Percentiles rank a stretch among this genome's conserved stretches.
phyloP scores from a whole-genome alignment of 73 alveolate species.

The Diophrys appendiculata region DNA sequence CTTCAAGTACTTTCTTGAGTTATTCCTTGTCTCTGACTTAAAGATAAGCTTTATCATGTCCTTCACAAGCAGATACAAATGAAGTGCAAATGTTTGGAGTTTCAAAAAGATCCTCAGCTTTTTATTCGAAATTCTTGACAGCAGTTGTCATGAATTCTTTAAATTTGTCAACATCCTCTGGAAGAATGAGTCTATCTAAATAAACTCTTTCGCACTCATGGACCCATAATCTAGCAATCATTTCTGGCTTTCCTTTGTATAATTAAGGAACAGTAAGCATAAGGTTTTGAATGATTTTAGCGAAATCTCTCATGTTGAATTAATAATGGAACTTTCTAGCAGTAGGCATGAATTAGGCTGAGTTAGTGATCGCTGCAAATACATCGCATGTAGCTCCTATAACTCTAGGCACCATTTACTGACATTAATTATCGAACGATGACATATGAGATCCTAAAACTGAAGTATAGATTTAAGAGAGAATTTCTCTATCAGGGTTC shows the following conservation, averaged over 20 bases:
- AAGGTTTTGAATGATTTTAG: constrained; percentile 90
- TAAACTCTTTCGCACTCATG: constrained; percentile 98
- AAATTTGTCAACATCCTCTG: constrained; percentile 86
- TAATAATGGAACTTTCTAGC: constrained; percentile 99
- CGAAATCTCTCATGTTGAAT: constrained; percentile 98
- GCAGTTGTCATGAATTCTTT: constrained; percentile 55
- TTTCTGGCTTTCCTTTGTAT: constrained; percentile 91
- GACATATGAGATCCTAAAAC: constrained; percentile 92
- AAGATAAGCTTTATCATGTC: constrained; percentile 75
- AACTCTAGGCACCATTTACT: constrained; percentile 83
- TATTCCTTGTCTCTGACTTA: constrained; percentile 72
- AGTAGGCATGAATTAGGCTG: constrained; percentile 97
- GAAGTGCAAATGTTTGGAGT: constrained; percentile 82
- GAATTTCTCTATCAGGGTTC: constrained; percentile 85
- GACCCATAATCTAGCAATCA: constrained; percentile 96
- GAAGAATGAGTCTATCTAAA: constrained; percentile 94
- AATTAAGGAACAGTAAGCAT: constrained; percentile 91
- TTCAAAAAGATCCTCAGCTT: constrained; percentile 79
- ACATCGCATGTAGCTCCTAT: constrained; percentile 90
- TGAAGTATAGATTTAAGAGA: constrained; percentile 74
- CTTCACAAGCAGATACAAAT: constrained; percentile 86
- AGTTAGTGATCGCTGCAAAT: constrained; percentile 78
- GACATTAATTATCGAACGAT: constrained; percentile 83
- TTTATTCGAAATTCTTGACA: constrained; percentile 67
- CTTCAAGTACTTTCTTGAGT: constrained; percentile 92